Conservation (phyloP, 2,329 filamentous ascomycete genomes). For the Fonsecaea nubica region DNA sequence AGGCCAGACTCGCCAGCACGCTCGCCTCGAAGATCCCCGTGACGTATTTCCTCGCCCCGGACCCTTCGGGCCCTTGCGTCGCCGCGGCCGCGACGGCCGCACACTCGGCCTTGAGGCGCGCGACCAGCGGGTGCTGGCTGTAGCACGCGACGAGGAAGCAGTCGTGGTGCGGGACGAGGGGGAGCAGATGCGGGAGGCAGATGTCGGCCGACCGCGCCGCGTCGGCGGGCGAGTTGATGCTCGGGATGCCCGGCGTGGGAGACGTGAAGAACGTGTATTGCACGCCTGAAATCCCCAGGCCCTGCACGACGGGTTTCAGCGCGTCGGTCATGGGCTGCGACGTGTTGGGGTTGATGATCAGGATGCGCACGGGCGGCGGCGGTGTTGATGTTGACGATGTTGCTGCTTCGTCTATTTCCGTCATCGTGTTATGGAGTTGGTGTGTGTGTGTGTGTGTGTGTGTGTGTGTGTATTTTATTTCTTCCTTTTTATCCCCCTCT, state of each 20-base stretch:
- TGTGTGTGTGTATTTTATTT: background rate
- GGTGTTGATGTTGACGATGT: background rate
- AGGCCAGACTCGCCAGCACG: constrained; percentile 68
- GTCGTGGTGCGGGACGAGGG: constrained; percentile 59
- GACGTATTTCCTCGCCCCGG: constrained; percentile 59
- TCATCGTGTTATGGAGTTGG: background rate
- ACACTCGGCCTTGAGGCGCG: constrained; percentile 59
- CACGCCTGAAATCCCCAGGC: constrained; percentile 46
- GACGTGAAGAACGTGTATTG: constrained; percentile 68
- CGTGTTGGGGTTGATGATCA: constrained; percentile 56
- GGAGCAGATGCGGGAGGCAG: constrained; percentile 64
- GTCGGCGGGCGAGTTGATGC: constrained; percentile 78
- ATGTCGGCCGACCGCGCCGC: constrained; percentile 67
- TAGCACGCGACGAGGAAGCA: constrained; percentile 89
- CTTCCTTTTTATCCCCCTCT: background rate
- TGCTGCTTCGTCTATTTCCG: background rate
- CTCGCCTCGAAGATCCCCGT: constrained; percentile 90
- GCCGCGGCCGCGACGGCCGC: constrained; percentile 35
- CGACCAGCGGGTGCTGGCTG: constrained; percentile 79
- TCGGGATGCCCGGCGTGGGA: constrained; percentile 66
- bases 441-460: too few relatives aligned
- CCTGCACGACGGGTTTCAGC: constrained; percentile 49
- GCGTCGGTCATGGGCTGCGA: constrained; percentile 53
- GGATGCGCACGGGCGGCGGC: constrained; percentile 38
- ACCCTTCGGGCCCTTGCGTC: constrained; percentile 20